Evolutionary conservation across 192 early-diverging fungal genomes (phyloP).

Genomic region (Endogone sp.): DNA sequence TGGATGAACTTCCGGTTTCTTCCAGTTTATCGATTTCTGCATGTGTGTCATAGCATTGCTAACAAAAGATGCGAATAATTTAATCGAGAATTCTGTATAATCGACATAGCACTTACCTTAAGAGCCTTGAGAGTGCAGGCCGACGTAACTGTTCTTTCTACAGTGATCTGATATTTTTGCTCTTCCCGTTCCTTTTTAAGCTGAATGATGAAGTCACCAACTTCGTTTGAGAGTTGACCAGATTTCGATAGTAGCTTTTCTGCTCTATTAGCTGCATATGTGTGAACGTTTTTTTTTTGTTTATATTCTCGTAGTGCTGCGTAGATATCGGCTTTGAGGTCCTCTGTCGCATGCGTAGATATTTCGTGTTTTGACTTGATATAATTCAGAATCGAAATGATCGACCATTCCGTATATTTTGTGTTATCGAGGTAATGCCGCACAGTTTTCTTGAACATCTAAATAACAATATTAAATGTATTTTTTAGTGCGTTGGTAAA

Average conservation of each 20-base stretch:
- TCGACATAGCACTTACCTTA: conserved; percentile 11
- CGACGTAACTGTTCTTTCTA: conserved; percentile 11
- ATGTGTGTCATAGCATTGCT: no score
- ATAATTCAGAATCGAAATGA: conserved; percentile 13
- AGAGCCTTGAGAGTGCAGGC: conserved; percentile 14
- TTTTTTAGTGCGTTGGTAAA: conserved; percentile 11
- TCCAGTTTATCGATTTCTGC: no score
- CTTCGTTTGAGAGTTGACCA: conserved; percentile 12
- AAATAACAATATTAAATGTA: conserved; percentile 4
- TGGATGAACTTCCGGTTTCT: no score
- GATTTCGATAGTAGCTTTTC: conserved; percentile 15
- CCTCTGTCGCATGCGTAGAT: conserved; percentile 6
- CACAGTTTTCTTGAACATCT: conserved; percentile 13
- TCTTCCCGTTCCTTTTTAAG: conserved; percentile 9
- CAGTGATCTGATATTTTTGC: conserved; percentile 4
- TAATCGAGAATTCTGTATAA: no score
- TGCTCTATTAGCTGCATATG: conserved; percentile 21
- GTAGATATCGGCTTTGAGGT: conserved; percentile 9
- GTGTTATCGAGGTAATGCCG: conserved; percentile 9
- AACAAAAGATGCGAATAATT: no score
- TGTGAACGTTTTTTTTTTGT: neutral
- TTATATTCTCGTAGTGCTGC: conserved; percentile 7
- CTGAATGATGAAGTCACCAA: conserved; percentile 11
- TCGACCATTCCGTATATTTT: conserved; percentile 10
- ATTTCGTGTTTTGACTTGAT: conserved; percentile 10